Evolutionary conservation across 2,329 filamentous ascomycete genomes (phyloP).

Genomic region (Lachnellula hyalina): DNA sequence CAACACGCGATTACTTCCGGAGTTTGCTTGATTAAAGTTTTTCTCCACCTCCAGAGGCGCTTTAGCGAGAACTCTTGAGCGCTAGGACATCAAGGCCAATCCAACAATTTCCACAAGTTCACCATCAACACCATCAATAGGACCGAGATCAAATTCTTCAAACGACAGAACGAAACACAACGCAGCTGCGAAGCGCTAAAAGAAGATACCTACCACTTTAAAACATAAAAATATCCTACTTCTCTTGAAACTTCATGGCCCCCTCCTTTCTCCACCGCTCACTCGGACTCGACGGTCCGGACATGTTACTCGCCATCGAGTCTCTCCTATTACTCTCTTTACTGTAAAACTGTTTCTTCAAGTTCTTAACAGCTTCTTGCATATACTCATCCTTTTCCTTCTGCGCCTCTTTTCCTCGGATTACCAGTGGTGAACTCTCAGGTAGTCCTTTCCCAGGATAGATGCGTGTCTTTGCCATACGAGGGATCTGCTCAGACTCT

Average conservation of each 20-base stretch:
- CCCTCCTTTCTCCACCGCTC: background rate
- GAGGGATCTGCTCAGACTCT: background rate
- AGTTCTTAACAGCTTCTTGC: background rate
- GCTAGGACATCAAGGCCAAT: no score
- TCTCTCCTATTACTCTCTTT: background rate
- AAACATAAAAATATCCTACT: background rate
- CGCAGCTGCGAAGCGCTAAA: background rate
- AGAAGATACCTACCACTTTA: background rate
- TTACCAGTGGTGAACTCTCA: conserved; percentile 12
- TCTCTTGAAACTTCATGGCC: background rate
- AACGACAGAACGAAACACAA: no score
- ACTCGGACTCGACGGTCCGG: conserved; percentile 10
- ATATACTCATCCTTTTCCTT: background rate
- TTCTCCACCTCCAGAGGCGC: no score
- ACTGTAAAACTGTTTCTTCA: background rate
- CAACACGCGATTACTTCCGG: no score
- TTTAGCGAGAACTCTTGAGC: no score
- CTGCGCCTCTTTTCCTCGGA: conserved; percentile 6
- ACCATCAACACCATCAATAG: no score
- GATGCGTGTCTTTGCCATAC: background rate
- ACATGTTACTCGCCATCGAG: conserved; percentile 3
- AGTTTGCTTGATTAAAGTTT: no score
- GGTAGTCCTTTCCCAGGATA: conserved; percentile 11
- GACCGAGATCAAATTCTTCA: no score
- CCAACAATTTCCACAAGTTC: no score